phyloP scores from a whole-genome alignment of 768 basidiomycete genomes.

The Cubamyces lactineus region DNA sequence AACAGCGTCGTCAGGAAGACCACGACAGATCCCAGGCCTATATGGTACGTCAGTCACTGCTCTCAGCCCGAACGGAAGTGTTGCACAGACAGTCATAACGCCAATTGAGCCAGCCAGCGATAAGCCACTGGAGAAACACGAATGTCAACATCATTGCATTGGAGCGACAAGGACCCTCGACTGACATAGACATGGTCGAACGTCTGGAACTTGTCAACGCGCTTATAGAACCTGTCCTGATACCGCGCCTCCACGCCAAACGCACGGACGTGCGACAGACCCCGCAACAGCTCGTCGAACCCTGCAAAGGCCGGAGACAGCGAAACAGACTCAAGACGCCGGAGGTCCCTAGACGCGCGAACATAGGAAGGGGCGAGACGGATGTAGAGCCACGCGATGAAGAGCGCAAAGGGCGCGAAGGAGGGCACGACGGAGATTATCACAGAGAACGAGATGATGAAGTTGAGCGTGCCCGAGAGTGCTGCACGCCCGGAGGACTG shows the following conservation, averaged over 20 bases:
- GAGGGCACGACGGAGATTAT: conserved; percentile 64
- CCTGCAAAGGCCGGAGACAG: conserved; percentile 74
- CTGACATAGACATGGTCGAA: conserved; percentile 73
- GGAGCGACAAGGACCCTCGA: conserved; percentile 12
- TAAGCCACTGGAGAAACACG: conserved; percentile 54
- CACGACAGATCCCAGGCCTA: conserved; percentile 71
- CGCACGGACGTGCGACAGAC: conserved; percentile 68
- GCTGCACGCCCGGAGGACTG: conserved; percentile 58
- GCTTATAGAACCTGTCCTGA: conserved; percentile 62
- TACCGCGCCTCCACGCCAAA: conserved; percentile 74
- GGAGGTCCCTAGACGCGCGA: conserved; percentile 64
- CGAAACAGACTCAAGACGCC: conserved; percentile 66
- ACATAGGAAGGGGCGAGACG: conserved; percentile 65
- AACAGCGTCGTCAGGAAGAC: conserved; percentile 72
- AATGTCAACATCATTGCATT: neutral
- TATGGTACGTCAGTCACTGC: neutral
- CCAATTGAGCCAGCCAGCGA: conserved; percentile 71
- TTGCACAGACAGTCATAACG: conserved; percentile 65
- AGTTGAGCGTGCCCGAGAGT: conserved; percentile 60
- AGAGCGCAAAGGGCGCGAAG: conserved; percentile 66
- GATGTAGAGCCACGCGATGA: conserved; percentile 72
- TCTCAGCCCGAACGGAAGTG: neutral
- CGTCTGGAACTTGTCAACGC: conserved; percentile 65
- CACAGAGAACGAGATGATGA: conserved; percentile 63
- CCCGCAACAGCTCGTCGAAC: conserved; percentile 70